Evolutionary conservation across 73 alveolate species (phyloP), one percentile per base, ranked within the genome.

Genomic region (Blepharisma japonicum): DNA sequence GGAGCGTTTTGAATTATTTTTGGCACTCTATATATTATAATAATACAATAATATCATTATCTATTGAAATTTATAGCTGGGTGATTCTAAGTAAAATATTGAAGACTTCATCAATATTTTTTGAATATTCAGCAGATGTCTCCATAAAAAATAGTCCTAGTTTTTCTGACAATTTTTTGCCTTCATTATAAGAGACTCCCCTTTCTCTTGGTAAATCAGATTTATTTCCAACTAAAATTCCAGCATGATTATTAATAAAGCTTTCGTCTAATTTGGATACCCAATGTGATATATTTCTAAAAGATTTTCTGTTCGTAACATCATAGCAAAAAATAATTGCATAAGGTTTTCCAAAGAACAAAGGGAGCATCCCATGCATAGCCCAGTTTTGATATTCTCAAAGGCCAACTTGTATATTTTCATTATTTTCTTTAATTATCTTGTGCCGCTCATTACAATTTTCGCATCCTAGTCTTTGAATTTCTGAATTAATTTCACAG

Each of bases 211-310:
- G 45, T 49, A 79, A 0, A 81, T 88, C 95, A 6, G 83, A 68
- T 86, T 88, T 88, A 68, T 88, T 88, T 18, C 95, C 95, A 49
- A 88, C 88, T 48, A 88, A 80, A 67, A 88, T 78, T 72, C 84
- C 48, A 71, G 84, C 82, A 42, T 81, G 74, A 55, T 88, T 82
- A 32, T 84, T 89, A 68, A 82, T 84, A 6, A 84, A 48, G 68
- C 81, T 79, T 6, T 82, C 68, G 61, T 86, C 66, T 23, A 82
- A 71, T 21, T 79, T 86, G 48, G 71, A 78, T 39, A 88, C 48
- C 92, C 95, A 88, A 6, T 48, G 21, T 56, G 77, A 78, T 9
- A 88, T 71, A 46, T 84, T 71, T 6, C 70, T 72, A 77, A 77
- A 89, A 14, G 93, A 55, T 27, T 79, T 68, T 55, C 87, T 71